Base-by-base conservation (phyloP, 768 basidiomycete genomes). In the Megacollybia marginata region DNA sequence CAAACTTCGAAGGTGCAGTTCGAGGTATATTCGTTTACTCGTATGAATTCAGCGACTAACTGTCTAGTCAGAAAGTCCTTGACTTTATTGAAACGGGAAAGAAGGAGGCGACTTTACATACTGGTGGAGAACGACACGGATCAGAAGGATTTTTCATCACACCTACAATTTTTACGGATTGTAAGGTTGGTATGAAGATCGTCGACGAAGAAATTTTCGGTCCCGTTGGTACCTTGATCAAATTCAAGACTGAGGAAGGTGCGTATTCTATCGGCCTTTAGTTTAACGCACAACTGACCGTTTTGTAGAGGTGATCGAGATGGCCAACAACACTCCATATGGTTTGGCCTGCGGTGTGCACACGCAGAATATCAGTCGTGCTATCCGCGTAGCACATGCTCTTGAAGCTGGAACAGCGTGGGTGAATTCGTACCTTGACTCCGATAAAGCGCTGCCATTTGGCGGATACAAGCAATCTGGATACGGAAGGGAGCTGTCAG, bases 261-360 rank as follows among this genome's bases (percentile, higher is more conserved):
- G 19, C 11, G 57, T 57, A 50, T 38, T 15, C 31, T 43, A 11
- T 20, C 12, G 10, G 28, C n/a, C 33, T 46, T 31, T 13, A 20
- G 36, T 18, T 32, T n/a, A 48, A 32, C 10, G 48, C 28, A 42
- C 15, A 15, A 33, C 42, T 52, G 23, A 19, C 11, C 71, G 57
- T 79, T 78, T 67, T 34, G 64, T 72, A 54, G 85, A 88, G 50
- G 82, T 82, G 35, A 66, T 89, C 55, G 65, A 64, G 44, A 75
- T 79, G 59, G 94, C 91, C 20, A 98, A 98, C 67, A 84, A 95
- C 62, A 85, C 88, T 9, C 60, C 74, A 19, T 94, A 93, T 64
- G 94, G 94, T 51, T 79, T 96, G 42, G 91, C 90, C 12, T 83
- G 88, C 2, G 85, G 87, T 9, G 82, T 98, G 48, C 95, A 92